Evolutionary conservation across 192 early-diverging fungal species (phyloP).

Genomic region (Entomortierella lignicola): DNA sequence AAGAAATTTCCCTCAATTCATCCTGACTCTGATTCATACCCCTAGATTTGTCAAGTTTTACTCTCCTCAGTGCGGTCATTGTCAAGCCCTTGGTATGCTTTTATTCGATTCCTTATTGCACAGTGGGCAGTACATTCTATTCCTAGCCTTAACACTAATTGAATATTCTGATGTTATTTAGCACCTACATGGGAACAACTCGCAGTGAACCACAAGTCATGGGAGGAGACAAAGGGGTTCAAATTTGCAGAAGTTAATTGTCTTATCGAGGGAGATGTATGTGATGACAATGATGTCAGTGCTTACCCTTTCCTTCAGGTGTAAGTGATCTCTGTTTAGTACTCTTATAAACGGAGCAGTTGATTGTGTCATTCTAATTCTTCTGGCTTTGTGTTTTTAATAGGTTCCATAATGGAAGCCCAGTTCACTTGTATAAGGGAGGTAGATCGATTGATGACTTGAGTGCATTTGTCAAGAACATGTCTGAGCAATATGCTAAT

Average conservation of each 20-base stretch:
- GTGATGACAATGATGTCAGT: slow-evolving; percentile 66
- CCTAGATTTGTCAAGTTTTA: slow-evolving; percentile 66
- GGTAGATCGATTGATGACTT: slow-evolving; percentile 30
- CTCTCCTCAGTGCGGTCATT: slow-evolving; percentile 59
- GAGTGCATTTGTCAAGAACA: slow-evolving; percentile 23
- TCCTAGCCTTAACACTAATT: not conserved
- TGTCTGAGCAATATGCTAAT: slow-evolving; percentile 35
- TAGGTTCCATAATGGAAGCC: slow-evolving; percentile 47
- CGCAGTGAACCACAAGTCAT: slow-evolving; percentile 52
- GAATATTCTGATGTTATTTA: slow-evolving; percentile 5
- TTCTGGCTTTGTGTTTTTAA: not conserved
- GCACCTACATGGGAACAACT: slow-evolving; percentile 61
- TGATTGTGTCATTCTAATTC: too few species aligned
- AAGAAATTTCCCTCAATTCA: too few species aligned
- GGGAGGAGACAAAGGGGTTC: slow-evolving; percentile 57
- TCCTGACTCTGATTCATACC: not conserved
- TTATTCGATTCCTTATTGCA: not conserved
- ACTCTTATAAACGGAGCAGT: not conserved
- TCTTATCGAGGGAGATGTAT: slow-evolving; percentile 69
- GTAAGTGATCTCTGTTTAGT: slow-evolving; percentile 32
- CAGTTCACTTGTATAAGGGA: slow-evolving; percentile 44
- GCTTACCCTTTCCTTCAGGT: slow-evolving; percentile 72
- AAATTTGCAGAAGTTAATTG: slow-evolving; percentile 79
- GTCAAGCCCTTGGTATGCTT: slow-evolving; percentile 57
- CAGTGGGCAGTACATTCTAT: not conserved